phyloP scores from a whole-genome alignment of 1,139 yeast species.

The Sugiyamaella novakii region DNA sequence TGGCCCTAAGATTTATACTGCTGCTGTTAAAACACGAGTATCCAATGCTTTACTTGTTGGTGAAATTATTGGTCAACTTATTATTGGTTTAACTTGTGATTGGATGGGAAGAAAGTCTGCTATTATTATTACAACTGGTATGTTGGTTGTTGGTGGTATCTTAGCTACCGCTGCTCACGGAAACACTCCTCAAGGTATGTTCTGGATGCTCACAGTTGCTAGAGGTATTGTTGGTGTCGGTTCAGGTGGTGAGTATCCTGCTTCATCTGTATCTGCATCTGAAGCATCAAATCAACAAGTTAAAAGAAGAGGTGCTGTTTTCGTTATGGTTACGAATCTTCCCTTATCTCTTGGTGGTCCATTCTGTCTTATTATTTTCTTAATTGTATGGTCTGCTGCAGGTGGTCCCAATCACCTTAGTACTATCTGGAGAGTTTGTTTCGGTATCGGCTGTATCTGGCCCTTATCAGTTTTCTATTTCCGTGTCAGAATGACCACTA shows the following conservation, averaged over 20 bases:
- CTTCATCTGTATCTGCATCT: constrained; percentile 66
- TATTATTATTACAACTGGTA: constrained; percentile 54
- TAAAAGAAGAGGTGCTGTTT: constrained; percentile 63
- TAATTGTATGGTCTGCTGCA: constrained; percentile 66
- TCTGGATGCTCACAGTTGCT: constrained; percentile 72
- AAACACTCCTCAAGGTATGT: constrained; percentile 53
- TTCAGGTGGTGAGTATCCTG: constrained; percentile 77
- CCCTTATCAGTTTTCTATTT: constrained; percentile 72
- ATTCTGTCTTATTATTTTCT: constrained; percentile 61
- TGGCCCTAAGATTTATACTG: constrained; percentile 47
- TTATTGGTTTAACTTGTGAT: constrained; percentile 58
- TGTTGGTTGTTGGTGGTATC: constrained; percentile 58
- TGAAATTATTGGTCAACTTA: constrained; percentile 59
- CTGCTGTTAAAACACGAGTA: constrained; percentile 55
- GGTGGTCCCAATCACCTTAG: constrained; percentile 48
- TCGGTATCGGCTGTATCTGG: constrained; percentile 75
- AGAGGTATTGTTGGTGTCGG: constrained; percentile 73
- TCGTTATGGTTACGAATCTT: constrained; percentile 67
- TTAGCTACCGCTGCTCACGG: constrained; percentile 64
- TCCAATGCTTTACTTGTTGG: constrained; percentile 62
- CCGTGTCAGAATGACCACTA: constrained; percentile 69
- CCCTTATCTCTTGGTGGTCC: constrained; percentile 79
- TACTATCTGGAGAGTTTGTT: constrained; percentile 73
- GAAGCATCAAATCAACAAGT: constrained; percentile 75
- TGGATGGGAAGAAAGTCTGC: constrained; percentile 61